These are phyloP conservation scores for Apostasia shenzhenica DNA, from an alignment of 106 monocot species.

Conservation along the genomic window DNA sequence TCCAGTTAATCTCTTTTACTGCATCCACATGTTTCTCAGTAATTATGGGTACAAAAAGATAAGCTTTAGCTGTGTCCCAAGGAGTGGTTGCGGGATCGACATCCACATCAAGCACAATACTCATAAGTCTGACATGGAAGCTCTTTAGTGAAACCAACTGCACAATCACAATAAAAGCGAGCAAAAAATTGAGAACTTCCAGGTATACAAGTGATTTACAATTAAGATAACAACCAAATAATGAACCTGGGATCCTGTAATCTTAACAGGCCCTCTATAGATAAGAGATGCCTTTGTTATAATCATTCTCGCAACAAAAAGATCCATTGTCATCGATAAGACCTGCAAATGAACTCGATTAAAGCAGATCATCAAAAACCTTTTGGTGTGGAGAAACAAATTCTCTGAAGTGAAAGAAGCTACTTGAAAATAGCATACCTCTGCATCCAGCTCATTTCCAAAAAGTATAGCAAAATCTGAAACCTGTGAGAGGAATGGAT, in stretches of 20 bases:
- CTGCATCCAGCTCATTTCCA: constrained; percentile 92
- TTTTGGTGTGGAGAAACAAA: neutral
- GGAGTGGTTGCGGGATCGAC: constrained; percentile 96
- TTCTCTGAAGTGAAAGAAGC: neutral
- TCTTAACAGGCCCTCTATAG: constrained; percentile 55
- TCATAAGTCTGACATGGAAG: constrained; percentile 98
- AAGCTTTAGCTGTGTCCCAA: constrained; percentile 97
- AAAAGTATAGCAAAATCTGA: constrained; percentile 86
- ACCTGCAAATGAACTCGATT: constrained; percentile 48
- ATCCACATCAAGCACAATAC: constrained; percentile 99
- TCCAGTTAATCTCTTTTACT: constrained; percentile 81
- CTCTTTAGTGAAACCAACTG: constrained; percentile 80
- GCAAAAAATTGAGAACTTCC: neutral
- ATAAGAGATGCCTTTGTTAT: constrained; percentile 88
- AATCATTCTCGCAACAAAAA: constrained; percentile 98
- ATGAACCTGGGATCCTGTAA: constrained; percentile 57
- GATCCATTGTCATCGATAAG: constrained; percentile 96
- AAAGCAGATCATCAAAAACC: neutral
- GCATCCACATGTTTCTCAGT: constrained; percentile 39
- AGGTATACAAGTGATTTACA: neutral
- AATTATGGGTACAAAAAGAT: constrained; percentile 75
- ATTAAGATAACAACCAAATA: neutral
- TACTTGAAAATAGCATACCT: constrained; percentile 38
- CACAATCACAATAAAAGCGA: constrained; percentile 11
- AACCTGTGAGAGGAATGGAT: constrained; percentile 72